A percentile compares a stretch with the other conserved stretches of the same genome.
These are phyloP conservation scores for Lactarius quietus DNA, from an alignment of 768 basidiomycete species.

Conservation along the genomic window DNA sequence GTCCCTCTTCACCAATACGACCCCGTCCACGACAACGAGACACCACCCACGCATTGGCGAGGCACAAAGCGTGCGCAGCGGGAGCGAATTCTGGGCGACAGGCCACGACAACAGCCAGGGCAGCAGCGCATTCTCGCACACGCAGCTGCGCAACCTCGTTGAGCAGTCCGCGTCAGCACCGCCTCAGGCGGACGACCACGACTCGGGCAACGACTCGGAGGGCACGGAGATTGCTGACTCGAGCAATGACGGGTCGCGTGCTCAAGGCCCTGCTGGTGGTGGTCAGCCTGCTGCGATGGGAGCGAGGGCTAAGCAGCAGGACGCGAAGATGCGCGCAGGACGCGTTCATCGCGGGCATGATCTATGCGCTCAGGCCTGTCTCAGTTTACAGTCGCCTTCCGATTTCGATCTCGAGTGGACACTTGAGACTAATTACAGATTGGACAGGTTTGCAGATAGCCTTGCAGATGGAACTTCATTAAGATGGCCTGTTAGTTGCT, in stretches of 20 bases:
- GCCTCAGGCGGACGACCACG: conserved; percentile 41
- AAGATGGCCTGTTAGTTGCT: too few species aligned
- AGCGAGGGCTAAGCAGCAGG: background rate
- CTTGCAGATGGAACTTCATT: too few species aligned
- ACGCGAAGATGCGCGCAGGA: conserved; percentile 52
- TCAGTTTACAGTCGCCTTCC: too few species aligned
- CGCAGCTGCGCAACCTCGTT: conserved; percentile 23
- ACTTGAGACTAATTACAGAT: too few species aligned
- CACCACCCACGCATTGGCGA: conserved; percentile 3
- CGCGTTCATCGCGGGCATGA: conserved; percentile 86
- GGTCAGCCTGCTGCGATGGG: background rate
- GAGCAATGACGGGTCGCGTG: conserved; percentile 28
- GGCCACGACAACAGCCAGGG: conserved; percentile 47
- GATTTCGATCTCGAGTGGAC: too few species aligned
- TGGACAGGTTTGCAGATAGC: too few species aligned
- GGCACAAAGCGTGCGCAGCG: conserved; percentile 57
- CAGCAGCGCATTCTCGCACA: conserved; percentile 49
- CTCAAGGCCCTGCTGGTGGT: background rate
- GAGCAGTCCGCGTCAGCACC: conserved; percentile 11
- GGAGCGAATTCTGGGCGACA: conserved; percentile 75
- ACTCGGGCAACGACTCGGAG: conserved; percentile 59
- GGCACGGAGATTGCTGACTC: conserved; percentile 50
- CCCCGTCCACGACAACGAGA: background rate
- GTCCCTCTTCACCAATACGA: conserved; percentile 8
- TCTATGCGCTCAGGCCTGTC: conserved; percentile 78